Evolutionary conservation across 805 yeast species (phyloP).

Genomic region (Lipomyces mesembrius): DNA sequence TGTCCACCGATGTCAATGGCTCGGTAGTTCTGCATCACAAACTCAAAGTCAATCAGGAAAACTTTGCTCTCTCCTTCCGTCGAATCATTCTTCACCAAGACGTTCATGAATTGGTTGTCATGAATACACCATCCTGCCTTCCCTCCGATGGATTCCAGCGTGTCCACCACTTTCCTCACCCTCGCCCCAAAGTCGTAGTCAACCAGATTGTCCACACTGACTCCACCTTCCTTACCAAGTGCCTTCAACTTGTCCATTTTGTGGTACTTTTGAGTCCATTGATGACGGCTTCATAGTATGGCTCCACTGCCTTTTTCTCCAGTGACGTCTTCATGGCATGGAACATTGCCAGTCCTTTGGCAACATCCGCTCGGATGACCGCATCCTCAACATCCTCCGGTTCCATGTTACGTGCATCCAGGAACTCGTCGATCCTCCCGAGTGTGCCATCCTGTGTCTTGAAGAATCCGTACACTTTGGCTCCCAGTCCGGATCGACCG

Average conservation of each 20-base stretch:
- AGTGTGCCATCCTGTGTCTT: conserved; percentile 3
- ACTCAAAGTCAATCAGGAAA: conserved; percentile 2
- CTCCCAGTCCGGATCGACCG: conserved; percentile 1
- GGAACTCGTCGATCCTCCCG: neutral
- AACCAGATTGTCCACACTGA: conserved; percentile 1
- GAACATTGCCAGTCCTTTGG: neutral
- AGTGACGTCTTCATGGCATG: neutral
- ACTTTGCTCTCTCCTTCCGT: neutral
- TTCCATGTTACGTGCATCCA: conserved; percentile 4
- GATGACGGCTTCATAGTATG: neutral
- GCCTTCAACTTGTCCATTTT: conserved; percentile 4
- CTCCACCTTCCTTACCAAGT: conserved; percentile 2
- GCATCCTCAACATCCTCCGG: conserved; percentile 4
- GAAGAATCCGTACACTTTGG: conserved; percentile 2
- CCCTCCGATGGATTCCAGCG: neutral
- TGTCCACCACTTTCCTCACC: conserved; percentile 4
- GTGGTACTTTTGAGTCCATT: conserved; percentile 1
- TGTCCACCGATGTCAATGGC: conserved; percentile 1
- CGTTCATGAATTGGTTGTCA: neutral
- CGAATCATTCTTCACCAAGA: conserved; percentile 1
- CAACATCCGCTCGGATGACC: conserved; percentile 4
- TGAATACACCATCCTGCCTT: conserved; percentile 1
- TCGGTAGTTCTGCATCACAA: conserved; percentile 1
- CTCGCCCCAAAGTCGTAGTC: neutral
- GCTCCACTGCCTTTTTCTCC: neutral